These are phyloP conservation scores for Ballota nigra DNA, from an alignment of 257 asterid species.

Conservation along the genomic window DNA sequence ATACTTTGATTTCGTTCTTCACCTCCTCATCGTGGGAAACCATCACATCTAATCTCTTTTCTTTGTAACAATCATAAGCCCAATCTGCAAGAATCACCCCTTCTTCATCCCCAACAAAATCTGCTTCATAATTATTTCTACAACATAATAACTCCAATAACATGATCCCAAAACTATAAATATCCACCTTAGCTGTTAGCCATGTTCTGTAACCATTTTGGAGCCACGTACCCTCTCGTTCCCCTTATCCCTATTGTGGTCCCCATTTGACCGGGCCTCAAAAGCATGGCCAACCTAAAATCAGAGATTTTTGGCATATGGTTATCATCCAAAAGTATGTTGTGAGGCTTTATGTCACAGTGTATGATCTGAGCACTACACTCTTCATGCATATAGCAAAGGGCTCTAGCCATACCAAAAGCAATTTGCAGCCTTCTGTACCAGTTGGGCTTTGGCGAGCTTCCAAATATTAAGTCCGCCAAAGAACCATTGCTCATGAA, in stretches of 20 bases:
- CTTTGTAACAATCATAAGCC: slow-evolving; percentile 30
- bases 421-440: slow-evolving; percentile 38
- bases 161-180: slow-evolving; percentile 29
- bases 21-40: slow-evolving; percentile 26
- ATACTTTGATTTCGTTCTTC: slow-evolving; percentile 1
- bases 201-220: slow-evolving; percentile 39
- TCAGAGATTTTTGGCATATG: slow-evolving; percentile 34
- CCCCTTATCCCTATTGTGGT: slow-evolving; percentile 36
- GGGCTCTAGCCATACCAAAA: slow-evolving; percentile 39
- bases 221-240: slow-evolving; percentile 46
- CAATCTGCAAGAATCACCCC: slow-evolving; percentile 24
- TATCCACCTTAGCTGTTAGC: slow-evolving; percentile 32
- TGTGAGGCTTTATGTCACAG: slow-evolving; percentile 49
- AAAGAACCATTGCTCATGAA: slow-evolving; percentile 38
- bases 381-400: slow-evolving; percentile 39
- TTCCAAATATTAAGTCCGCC: slow-evolving; percentile 28
- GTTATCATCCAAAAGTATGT: slow-evolving; percentile 34
- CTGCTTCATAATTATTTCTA: not conserved
- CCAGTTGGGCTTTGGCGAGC: slow-evolving; percentile 36
- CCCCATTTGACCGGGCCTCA: slow-evolving; percentile 31
- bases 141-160: slow-evolving; percentile 27
- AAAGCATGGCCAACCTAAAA: slow-evolving; percentile 40
- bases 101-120: not conserved
- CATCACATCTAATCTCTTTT: not conserved
- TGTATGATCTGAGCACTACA: slow-evolving; percentile 45